Conservation (phyloP, 1,284 basidiomycete genomes). For the Ceratobasidium sp. region DNA sequence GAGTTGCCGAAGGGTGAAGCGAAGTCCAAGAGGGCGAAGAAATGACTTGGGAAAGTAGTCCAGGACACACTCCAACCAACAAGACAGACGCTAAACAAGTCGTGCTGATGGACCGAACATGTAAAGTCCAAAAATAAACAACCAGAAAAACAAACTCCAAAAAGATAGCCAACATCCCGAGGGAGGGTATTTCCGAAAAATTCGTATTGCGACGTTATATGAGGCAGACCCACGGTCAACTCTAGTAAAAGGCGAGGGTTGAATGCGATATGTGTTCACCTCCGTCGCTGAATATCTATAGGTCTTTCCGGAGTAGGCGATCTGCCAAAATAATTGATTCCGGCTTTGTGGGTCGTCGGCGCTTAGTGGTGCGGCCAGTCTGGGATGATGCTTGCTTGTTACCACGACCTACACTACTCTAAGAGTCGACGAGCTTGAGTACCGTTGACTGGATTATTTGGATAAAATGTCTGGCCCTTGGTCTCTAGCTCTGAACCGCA, state of each 20-base stretch:
- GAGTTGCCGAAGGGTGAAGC: too few relatives aligned
- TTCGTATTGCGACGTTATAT: slow-evolving; percentile 43
- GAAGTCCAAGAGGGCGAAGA: not conserved
- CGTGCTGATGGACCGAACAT: not conserved
- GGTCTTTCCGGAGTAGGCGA: not conserved
- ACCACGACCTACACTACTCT: not conserved
- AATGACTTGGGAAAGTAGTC: too few relatives aligned
- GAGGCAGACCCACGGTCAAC: slow-evolving; percentile 46
- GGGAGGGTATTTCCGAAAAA: slow-evolving; percentile 40
- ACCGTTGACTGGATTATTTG: not conserved
- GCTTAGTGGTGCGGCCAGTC: not conserved
- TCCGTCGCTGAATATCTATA: slow-evolving; percentile 31
- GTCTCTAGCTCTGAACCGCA: slow-evolving; percentile 38
- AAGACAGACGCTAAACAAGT: too few relatives aligned
- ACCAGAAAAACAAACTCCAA: not conserved
- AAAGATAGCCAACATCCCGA: slow-evolving; percentile 35
- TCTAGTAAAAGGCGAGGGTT: slow-evolving; percentile 48
- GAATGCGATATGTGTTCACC: slow-evolving; percentile 47
- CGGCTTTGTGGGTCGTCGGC: slow-evolving; percentile 42
- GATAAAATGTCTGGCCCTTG: slow-evolving; percentile 37
- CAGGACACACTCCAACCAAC: too few relatives aligned
- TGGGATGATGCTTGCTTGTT: not conserved
- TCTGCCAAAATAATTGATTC: slow-evolving; percentile 41
- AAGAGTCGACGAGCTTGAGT: too few relatives aligned
- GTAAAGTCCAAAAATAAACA: slow-evolving; percentile 1